These are phyloP conservation scores for Aspergillus luchuensis DNA, from an alignment of 2,329 filamentous ascomycete genomes.

Conservation along the genomic window DNA sequence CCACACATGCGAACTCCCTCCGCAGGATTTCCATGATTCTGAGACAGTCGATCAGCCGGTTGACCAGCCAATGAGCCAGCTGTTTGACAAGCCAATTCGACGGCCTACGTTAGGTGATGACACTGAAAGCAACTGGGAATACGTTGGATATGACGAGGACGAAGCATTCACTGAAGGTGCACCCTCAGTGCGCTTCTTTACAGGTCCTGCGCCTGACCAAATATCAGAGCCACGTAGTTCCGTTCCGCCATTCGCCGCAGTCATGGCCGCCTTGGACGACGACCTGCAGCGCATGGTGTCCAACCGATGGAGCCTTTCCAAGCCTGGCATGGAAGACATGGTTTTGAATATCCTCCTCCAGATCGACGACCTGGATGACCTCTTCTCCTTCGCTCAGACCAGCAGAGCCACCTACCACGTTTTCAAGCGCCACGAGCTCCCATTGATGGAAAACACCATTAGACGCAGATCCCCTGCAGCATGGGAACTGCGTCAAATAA, in stretches of 20 bases:
- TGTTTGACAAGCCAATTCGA: background rate
- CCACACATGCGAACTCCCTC: background rate
- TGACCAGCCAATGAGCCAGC: background rate
- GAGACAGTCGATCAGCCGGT: background rate
- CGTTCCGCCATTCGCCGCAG: background rate
- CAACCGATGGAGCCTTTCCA: constrained; percentile 4
- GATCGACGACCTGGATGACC: constrained; percentile 10
- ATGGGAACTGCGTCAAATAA: constrained; percentile 15
- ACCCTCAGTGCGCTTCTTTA: background rate
- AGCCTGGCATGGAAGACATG: constrained; percentile 6
- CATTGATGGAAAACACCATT: constrained; percentile 3
- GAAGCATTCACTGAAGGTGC: background rate
- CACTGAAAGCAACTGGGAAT: constrained; percentile 2
- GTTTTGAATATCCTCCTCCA: constrained; percentile 5
- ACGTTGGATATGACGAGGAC: constrained; percentile 8
- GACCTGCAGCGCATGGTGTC: background rate
- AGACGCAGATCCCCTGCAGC: constrained; percentile 9
- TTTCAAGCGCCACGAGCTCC: constrained; percentile 12
- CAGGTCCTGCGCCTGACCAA: background rate
- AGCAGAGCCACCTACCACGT: constrained; percentile 10
- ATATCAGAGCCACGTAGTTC: background rate
- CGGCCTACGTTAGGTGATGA: background rate
- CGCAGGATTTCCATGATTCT: background rate
- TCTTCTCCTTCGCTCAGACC: constrained; percentile 9
- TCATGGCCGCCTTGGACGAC: constrained; percentile 6